Base-by-base conservation (phyloP, 169 alveolate species). In the Ichthyophthirius multifiliis region DNA sequence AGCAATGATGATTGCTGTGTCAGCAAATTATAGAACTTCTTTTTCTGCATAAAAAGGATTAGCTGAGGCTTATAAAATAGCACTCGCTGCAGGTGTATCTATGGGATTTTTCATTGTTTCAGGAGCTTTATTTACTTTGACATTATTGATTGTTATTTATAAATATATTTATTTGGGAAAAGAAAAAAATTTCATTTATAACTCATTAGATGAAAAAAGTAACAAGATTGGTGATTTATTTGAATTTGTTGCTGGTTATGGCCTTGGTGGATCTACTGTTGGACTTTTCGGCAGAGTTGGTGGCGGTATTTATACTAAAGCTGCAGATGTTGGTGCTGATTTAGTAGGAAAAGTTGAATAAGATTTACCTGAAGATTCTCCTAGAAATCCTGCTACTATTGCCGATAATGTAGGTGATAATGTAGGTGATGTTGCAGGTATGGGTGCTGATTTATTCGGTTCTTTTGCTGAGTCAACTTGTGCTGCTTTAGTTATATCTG, bases 341-440 rank as follows among this genome's bases (percentile, higher is more conserved):
- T 85, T 96, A 27, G 94, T 96, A 16, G 98, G 98, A 48, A 96
- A 95, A 85, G 94, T 92, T n/a, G 97, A 92, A 87, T 88, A 71
- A 45, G 97, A 95, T 45, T 86, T 95, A 71, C 95, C 94, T 20
- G 98, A 96, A 87, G 98, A 96, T 65, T 96, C 94, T 85, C 96
- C 97, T 64, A 87, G 97, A 74, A 96, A 96, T 80, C 97, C 98
- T 9, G 98, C 97, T 15, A 91, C 97, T 82, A 96, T 96, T 65
- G 98, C 98, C 30, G 98, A 96, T 90, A 96, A 94, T 85, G 98
- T 96, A 31, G 98, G 98, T 23, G 98, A 96, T 86, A 96, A 96
- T 84, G 98, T 96, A 18, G 97, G 98, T 34, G 98, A 96, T 79
- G 90, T 94, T 48, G 99, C 98, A n/a, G 99, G 99, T 41, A 94